phyloP scores from a whole-genome alignment of 2,329 filamentous ascomycete genomes.

The Neofusicoccum cordaticola region DNA sequence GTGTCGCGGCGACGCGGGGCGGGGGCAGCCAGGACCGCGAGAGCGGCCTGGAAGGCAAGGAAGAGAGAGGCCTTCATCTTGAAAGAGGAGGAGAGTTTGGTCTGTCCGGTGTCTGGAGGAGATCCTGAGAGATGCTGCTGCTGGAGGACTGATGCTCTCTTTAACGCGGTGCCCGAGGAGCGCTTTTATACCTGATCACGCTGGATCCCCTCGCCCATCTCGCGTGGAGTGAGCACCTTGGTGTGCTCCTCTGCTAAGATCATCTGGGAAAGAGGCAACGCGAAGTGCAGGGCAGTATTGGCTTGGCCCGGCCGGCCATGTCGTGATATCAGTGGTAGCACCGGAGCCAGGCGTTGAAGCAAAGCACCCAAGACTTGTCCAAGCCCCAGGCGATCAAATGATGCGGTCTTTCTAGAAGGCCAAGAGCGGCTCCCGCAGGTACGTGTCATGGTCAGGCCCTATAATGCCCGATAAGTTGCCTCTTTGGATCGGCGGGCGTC shows the following conservation, averaged over 20 bases:
- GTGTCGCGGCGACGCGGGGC: not conserved
- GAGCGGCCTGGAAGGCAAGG: not conserved
- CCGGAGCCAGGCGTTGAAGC: not conserved
- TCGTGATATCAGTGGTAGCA: not conserved
- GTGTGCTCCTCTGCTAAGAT: not conserved
- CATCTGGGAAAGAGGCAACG: slow-evolving; percentile 4
- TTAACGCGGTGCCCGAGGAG: not conserved
- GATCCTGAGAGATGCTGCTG: not conserved
- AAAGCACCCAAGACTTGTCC: not conserved
- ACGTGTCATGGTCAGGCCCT: not conserved
- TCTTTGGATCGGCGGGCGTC: not conserved
- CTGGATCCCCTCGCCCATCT: not conserved
- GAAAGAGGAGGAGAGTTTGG: not conserved
- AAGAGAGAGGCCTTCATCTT: slow-evolving; percentile 1
- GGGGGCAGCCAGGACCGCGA: slow-evolving; percentile 2
- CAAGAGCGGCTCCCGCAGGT: not conserved
- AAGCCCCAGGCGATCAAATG: not conserved
- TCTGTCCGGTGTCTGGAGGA: not conserved
- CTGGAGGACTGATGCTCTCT: not conserved
- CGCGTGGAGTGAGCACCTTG: not conserved
- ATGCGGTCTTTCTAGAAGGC: not conserved
- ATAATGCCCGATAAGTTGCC: not conserved
- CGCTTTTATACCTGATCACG: not conserved
- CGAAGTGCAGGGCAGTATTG: slow-evolving; percentile 1
- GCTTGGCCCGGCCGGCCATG: not conserved